Evolutionary conservation across 2,329 filamentous ascomycete genomes (phyloP).

Genomic region (Westerdykella ornata): DNA sequence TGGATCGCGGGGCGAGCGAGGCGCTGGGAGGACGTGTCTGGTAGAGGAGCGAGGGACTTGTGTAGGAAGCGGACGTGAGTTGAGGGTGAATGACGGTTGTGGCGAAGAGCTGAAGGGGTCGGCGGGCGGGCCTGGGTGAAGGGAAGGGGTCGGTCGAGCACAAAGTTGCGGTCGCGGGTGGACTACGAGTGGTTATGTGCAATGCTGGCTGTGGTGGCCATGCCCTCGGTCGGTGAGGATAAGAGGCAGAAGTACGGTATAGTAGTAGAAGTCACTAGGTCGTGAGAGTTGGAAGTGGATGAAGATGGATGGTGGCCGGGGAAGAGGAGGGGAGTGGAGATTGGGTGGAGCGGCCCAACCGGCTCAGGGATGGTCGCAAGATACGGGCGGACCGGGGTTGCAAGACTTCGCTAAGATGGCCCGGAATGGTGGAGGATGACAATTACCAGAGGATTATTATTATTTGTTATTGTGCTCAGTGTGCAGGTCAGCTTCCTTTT

Average conservation of each 20-base stretch:
- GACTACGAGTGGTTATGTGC: slow-evolving; percentile 8
- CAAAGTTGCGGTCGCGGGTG: neutral
- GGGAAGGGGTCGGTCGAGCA: slow-evolving; percentile 1
- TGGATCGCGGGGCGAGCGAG: neutral
- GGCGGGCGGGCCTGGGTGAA: slow-evolving; percentile 8
- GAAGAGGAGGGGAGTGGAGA: slow-evolving; percentile 1
- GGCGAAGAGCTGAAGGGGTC: slow-evolving; percentile 18
- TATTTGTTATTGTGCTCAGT: no score
- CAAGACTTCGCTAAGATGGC: slow-evolving; percentile 1
- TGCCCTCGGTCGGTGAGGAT: slow-evolving; percentile 13
- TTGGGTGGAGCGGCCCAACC: neutral
- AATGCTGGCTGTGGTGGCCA: slow-evolving; percentile 16
- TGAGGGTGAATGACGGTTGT: slow-evolving; percentile 13
- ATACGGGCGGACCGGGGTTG: slow-evolving; percentile 5
- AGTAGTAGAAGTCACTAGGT: slow-evolving; percentile 1
- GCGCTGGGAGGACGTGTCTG: neutral
- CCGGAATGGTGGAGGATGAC: neutral
- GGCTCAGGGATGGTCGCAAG: slow-evolving; percentile 5
- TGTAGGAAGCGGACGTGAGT: no score
- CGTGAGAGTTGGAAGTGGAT: no score
- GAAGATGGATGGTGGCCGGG: neutral
- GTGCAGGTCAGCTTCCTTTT: no score
- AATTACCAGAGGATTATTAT: no score
- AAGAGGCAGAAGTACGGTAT: neutral
- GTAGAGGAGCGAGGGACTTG: no score